Base-by-base conservation (phyloP, 192 early-diverging fungal species). In the Spizellomyces sp. region DNA sequence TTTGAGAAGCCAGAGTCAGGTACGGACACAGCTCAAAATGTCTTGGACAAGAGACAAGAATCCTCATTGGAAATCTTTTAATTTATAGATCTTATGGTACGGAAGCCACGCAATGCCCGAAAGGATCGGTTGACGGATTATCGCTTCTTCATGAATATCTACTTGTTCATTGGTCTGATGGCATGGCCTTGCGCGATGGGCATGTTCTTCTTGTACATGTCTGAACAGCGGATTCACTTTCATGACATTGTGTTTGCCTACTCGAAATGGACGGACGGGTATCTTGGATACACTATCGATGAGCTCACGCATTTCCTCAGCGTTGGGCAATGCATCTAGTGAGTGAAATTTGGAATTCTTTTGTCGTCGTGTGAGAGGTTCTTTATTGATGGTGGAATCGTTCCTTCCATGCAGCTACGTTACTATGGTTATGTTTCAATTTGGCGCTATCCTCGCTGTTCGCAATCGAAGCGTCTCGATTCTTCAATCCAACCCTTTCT, bases 101-200 rank as follows among this genome's bases (percentile, higher is more conserved):
- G 81, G 5, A 77, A 75, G 22, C 95, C 95, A 9, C 90, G 95
- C 17, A 84, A 89, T 62, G 82, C 92, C 2, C 85, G 81, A 71
- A 81, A 73, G 42, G 90, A 94, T 45, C 79, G 82, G 7, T 80
- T 96, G 27, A 88, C 89, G 45, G 83, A 91, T 62, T 69, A 60
- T 43, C 80, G 86, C 61, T 81, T 94, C 43, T 86, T 93, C 64
- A 19, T 80, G 1, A 91, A 94, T 45, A 87, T 90, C 9, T 96
- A 95, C 80, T 76, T 87, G 5, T 92, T 93, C 66, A 86, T 94
- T 68, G 93, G 94, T 8, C 58, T 87, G 12, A 81, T 90, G 62
- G 83, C 90, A 84, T 81, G 82, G 45, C 41, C 90, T 15, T 86
- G 83, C 44, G 90, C 89, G 48, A 83, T 88, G 66, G 79, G 81